phyloP scores from a whole-genome alignment of 192 early-diverging fungal species.

The Podila clonocystis region DNA sequence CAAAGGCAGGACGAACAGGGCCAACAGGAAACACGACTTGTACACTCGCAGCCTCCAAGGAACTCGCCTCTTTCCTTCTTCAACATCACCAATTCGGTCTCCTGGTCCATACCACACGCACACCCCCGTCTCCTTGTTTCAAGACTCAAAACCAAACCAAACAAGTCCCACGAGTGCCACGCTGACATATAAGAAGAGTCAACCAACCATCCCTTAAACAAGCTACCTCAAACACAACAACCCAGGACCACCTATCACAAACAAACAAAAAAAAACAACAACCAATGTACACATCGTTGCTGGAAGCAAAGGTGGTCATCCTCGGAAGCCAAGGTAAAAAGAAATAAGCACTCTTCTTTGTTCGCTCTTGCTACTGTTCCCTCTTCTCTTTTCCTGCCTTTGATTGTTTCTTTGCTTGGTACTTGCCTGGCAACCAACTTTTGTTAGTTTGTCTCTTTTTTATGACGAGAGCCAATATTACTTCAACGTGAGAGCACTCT shows the following conservation, averaged over 20 bases:
- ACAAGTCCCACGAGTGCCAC: no score
- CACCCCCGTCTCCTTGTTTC: no score
- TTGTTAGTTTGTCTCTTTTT: neutral
- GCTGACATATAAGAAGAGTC: no score
- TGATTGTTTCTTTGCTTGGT: neutral
- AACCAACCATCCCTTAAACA: neutral
- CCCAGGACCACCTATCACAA: neutral
- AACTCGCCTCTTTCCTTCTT: neutral
- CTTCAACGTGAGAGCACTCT: no score
- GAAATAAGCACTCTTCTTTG: neutral
- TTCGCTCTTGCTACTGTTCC: constrained; percentile 1
- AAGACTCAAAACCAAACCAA: no score
- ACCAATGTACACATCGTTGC: constrained; percentile 51
- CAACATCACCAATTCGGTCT: neutral
- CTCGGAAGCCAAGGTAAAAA: constrained; percentile 76
- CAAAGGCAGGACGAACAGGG: no score
- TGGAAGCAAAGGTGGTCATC: constrained; percentile 82
- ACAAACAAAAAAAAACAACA: neutral
- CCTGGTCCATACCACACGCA: no score
- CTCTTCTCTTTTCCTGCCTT: neutral
- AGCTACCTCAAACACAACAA: neutral
- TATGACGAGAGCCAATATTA: neutral
- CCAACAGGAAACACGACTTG: no score
- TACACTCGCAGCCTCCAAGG: neutral
- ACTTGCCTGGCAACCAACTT: no score